A percentile compares a stretch with the other conserved stretches of the same genome.
Conservation (phyloP, 805 yeast species). For the Schizosaccharomyces osmophilus region DNA sequence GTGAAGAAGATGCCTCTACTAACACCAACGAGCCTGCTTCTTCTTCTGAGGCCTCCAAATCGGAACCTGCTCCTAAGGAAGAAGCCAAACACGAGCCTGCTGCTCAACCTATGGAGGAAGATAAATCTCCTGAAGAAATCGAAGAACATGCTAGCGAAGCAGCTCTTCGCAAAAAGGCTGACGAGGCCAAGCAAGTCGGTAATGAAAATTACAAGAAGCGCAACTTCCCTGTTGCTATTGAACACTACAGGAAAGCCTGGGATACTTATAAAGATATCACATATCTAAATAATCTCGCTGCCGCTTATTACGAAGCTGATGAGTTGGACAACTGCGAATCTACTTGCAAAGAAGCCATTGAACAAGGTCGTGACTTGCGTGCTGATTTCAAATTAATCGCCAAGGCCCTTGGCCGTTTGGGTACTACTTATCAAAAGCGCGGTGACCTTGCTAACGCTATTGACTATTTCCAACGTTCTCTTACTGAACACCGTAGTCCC, state of each 20-base stretch:
- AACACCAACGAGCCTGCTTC: slow-evolving; percentile 8
- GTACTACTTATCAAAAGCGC: slow-evolving; percentile 53
- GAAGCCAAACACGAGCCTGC: slow-evolving; percentile 9
- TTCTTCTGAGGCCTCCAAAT: neutral
- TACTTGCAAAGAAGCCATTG: slow-evolving; percentile 64
- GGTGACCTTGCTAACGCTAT: slow-evolving; percentile 52
- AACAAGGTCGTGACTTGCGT: slow-evolving; percentile 66
- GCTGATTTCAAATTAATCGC: slow-evolving; percentile 83
- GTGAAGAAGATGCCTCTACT: slow-evolving; percentile 10
- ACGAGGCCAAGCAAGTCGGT: slow-evolving; percentile 53
- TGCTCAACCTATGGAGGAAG: slow-evolving; percentile 9
- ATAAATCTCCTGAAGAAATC: slow-evolving; percentile 15
- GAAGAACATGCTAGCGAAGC: slow-evolving; percentile 14
- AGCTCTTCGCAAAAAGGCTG: slow-evolving; percentile 15
- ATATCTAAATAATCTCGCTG: slow-evolving; percentile 84
- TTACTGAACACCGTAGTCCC: slow-evolving; percentile 93
- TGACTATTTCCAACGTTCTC: slow-evolving; percentile 60
- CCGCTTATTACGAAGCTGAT: slow-evolving; percentile 92
- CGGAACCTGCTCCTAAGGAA: neutral
- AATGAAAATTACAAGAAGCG: slow-evolving; percentile 65
- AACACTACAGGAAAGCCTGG: slow-evolving; percentile 66
- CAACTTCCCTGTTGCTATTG: slow-evolving; percentile 83
- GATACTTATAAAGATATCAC: slow-evolving; percentile 62
- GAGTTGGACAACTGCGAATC: slow-evolving; percentile 65
- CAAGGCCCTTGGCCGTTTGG: slow-evolving; percentile 79